Conservation (phyloP, 805 yeast genomes). For the Nakazawaea populi region DNA sequence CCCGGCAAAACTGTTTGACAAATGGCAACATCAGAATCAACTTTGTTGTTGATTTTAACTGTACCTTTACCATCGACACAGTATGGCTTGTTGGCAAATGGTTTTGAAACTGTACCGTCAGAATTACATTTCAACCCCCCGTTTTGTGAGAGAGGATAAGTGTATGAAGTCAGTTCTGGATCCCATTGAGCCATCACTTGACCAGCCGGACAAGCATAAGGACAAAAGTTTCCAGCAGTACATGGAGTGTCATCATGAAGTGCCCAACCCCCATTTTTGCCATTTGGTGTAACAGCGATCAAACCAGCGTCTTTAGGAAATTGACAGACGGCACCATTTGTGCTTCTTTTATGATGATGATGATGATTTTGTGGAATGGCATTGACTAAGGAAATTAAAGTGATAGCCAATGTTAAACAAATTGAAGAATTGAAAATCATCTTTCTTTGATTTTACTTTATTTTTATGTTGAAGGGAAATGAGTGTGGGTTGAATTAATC, state of each 20-base stretch:
- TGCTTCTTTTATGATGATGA: constrained; percentile 19
- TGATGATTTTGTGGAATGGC: constrained; percentile 2
- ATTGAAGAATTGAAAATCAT: not conserved
- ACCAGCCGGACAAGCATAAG: constrained; percentile 90
- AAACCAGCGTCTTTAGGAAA: constrained; percentile 67
- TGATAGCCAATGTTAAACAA: not conserved
- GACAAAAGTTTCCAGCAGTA: constrained; percentile 76
- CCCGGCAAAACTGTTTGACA: constrained; percentile 95
- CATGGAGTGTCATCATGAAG: constrained; percentile 70
- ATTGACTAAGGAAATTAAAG: not conserved
- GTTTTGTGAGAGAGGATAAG: constrained; percentile 71
- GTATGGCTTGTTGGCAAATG: constrained; percentile 49
- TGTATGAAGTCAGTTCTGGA: constrained; percentile 60
- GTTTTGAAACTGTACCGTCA: constrained; percentile 62
- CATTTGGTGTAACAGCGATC: constrained; percentile 57
- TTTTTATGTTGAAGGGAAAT: too few relatives aligned
- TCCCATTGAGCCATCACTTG: constrained; percentile 89
- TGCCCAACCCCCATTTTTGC: constrained; percentile 81
- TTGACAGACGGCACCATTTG: constrained; percentile 41
- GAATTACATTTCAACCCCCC: constrained; percentile 80
- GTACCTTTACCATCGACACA: constrained; percentile 79
- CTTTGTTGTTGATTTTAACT: constrained; percentile 48
- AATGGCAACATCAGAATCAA: constrained; percentile 62
- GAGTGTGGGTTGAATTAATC: too few relatives aligned
- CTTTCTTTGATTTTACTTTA: not conserved